Conservation (phyloP, 768 basidiomycete species). For the Infundibulicybe gibba region DNA sequence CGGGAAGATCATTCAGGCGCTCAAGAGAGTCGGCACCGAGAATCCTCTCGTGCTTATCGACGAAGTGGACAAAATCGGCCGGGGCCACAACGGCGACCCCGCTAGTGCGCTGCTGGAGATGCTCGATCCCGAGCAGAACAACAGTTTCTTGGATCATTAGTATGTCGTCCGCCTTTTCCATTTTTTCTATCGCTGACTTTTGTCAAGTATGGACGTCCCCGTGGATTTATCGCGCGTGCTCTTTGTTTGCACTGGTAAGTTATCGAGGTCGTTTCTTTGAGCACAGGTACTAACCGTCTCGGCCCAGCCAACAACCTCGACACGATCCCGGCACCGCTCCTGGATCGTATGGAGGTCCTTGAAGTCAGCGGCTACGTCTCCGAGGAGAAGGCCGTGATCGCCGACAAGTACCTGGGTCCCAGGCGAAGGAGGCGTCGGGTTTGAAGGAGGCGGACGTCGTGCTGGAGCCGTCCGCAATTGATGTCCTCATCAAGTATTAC, state of each 20-base stretch:
- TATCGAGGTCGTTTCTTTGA: not conserved
- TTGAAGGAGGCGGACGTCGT: slow-evolving; percentile 81
- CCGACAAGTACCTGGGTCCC: slow-evolving; percentile 87
- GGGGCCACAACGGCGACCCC: slow-evolving; percentile 90
- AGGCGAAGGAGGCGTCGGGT: slow-evolving; percentile 89
- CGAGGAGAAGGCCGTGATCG: slow-evolving; percentile 89
- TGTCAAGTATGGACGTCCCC: slow-evolving; percentile 85
- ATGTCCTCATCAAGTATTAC: slow-evolving; percentile 92
- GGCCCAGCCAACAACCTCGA: slow-evolving; percentile 79
- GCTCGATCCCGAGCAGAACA: slow-evolving; percentile 95
- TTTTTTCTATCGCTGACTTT: slow-evolving; percentile 5
- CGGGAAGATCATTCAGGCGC: slow-evolving; percentile 91
- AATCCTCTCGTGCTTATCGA: slow-evolving; percentile 94
- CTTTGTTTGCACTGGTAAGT: slow-evolving; percentile 81
- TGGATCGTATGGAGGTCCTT: slow-evolving; percentile 95
- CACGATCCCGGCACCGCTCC: slow-evolving; percentile 89
- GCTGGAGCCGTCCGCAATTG: slow-evolving; percentile 74
- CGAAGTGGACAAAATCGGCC: slow-evolving; percentile 93
- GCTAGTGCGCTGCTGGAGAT: slow-evolving; percentile 89
- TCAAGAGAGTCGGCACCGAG: slow-evolving; percentile 91
- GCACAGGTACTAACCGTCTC: not conserved
- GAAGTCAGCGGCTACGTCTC: slow-evolving; percentile 94
- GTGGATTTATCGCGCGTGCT: slow-evolving; percentile 94
- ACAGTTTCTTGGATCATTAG: slow-evolving; percentile 94
- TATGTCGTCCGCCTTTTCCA: slow-evolving; percentile 34